A percentile compares a stretch with the other conserved stretches of the same genome.
phyloP scores from a whole-genome alignment of 2,329 filamentous ascomycete genomes.

The Kalmusia sp. region DNA sequence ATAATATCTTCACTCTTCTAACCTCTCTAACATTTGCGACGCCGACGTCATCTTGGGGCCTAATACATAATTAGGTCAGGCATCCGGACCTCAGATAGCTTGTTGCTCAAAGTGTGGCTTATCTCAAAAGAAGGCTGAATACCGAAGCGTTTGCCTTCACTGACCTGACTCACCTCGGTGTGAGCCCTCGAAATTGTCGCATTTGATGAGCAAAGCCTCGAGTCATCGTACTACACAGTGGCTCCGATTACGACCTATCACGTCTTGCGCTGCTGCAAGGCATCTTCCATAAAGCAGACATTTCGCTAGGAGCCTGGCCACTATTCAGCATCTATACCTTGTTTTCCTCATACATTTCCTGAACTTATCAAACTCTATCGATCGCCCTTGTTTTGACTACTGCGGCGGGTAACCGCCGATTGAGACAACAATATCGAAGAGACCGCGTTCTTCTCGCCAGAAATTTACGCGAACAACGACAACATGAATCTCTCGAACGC shows the following conservation, averaged over 20 bases:
- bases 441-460: no score
- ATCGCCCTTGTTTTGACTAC: background rate
- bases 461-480: background rate
- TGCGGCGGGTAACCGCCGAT: background rate
- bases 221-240: background rate
- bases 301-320: background rate
- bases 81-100: background rate
- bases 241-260: background rate
- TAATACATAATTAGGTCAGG: background rate
- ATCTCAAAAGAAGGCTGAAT: background rate
- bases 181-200: background rate
- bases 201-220: background rate
- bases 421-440: background rate
- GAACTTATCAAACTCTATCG: background rate
- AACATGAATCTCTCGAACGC: conserved; percentile 33
- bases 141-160: background rate
- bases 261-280: background rate
- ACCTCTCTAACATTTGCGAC: background rate
- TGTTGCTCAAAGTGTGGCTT: background rate
- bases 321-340: background rate
- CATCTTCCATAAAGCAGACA: background rate
- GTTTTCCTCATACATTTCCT: background rate
- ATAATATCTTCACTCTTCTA: background rate
- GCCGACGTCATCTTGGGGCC: background rate
- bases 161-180: background rate